These are phyloP conservation scores for Isabelozyma pseudorhagii DNA, from an alignment of 805 yeast species.

Conservation along the genomic window DNA sequence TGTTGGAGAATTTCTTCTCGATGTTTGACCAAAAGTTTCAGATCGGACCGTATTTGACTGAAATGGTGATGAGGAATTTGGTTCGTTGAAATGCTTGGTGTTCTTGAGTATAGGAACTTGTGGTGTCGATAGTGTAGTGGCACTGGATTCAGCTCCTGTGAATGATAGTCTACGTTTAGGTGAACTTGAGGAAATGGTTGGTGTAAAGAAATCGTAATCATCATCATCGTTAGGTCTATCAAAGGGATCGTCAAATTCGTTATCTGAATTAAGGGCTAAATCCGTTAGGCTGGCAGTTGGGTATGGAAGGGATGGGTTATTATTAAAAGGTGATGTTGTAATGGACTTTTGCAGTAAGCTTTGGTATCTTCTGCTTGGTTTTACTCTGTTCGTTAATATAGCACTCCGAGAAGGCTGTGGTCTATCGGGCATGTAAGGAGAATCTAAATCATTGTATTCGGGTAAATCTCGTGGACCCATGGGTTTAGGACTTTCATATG, in stretches of 20 bases:
- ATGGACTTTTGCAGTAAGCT: constrained; percentile 10
- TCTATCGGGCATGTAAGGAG: neutral
- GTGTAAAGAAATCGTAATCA: neutral
- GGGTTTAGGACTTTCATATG: constrained; percentile 32
- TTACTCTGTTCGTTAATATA: neutral
- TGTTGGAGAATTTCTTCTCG: neutral
- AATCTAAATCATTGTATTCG: constrained; percentile 19
- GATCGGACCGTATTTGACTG: neutral
- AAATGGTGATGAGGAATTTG: neutral
- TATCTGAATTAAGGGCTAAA: neutral
- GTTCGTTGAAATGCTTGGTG: neutral
- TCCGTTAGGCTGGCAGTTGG: neutral
- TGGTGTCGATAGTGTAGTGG: neutral
- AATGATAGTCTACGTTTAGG: neutral
- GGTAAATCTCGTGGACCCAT: constrained; percentile 41
- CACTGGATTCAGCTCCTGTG: neutral
- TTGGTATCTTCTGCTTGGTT: constrained; percentile 8
- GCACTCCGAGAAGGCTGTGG: neutral
- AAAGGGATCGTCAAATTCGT: neutral
- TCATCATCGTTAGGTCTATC: neutral
- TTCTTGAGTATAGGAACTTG: neutral
- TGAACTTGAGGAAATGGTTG: neutral
- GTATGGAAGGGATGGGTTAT: constrained; percentile 1
- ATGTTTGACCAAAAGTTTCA: neutral
- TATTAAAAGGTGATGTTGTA: constrained; percentile 2